Percentiles rank a stretch among this genome's conserved stretches.
Evolutionary conservation across 139 green algal genomes (phyloP).

Genomic region (Coelastrella sp.): DNA sequence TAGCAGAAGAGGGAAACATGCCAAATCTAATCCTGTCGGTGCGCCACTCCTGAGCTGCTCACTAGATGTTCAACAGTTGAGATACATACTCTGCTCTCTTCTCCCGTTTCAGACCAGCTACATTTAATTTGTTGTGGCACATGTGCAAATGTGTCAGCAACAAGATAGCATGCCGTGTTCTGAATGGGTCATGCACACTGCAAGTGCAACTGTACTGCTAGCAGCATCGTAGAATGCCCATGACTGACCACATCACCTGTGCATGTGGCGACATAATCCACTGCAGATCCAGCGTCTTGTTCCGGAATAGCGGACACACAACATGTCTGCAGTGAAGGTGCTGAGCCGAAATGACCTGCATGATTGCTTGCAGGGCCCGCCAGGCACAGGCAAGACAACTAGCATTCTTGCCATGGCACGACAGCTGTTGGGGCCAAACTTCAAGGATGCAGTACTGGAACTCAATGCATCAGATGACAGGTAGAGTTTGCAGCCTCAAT

Average conservation of each 20-base stretch:
- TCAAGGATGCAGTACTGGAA: conserved; percentile 95
- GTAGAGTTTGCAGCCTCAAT: conserved; percentile 23
- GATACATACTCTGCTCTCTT: background rate
- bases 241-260: too few relatives aligned
- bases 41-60: background rate
- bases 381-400: conserved; percentile 98
- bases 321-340: too few relatives aligned
- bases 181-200: too few relatives aligned
- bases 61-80: background rate
- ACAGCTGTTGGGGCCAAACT: conserved; percentile 87
- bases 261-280: too few relatives aligned
- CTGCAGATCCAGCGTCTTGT: too few relatives aligned
- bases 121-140: background rate
- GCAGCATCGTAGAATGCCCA: too few relatives aligned
- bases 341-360: background rate
- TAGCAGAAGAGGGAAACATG: conserved; percentile 96
- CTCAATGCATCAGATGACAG: conserved; percentile 98
- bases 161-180: too few relatives aligned
- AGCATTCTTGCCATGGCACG: conserved; percentile 92
- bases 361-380: conserved; percentile 81
- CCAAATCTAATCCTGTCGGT: conserved; percentile 97
- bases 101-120: background rate
- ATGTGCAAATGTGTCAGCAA: background rate
- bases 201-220: too few relatives aligned
- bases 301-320: too few relatives aligned